Base-by-base conservation (phyloP, 805 yeast genomes). In the Candida loeiensis region DNA sequence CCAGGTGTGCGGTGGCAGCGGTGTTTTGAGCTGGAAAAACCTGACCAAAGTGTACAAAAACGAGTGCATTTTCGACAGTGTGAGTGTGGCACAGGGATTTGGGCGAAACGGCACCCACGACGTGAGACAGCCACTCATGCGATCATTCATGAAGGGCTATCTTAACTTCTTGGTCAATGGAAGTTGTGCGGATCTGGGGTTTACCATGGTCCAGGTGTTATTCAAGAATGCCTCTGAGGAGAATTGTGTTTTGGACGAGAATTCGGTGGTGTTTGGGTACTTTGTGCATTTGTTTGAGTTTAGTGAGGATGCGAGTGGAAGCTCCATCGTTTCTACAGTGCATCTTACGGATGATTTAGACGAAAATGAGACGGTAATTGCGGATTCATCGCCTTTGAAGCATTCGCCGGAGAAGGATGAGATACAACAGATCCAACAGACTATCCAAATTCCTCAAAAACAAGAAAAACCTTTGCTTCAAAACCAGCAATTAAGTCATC, bases 331-430 rank as follows among this genome's bases (percentile, higher is more conserved):
- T 37, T 32, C 53, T 34, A 39, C 34, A 13, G 37, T 46, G 34
- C 35, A 41, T 14, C 28, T 52, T n/a, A 41, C 39, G 14, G 37
- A 36, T 6, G 45, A 39, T 14, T 43, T 48, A 17, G 59, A 62
- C 32, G 73, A 68, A 22, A 64, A 65, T 41, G 71, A 60, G 32
- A 68, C 74, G 1, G 69, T 66, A 6, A 34, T 66, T 8, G 73
- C 70, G 1, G 62, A 64, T 34, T 61, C 72, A 2, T 67, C 73
- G 6, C 74, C 74, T 1, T 45, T 46, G 12, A 58, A 55, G 39
- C 33, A 30, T 11, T 30, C 33, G 4, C 33, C 33, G 4, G 21
- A 6, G 20, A 30, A 27, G 17, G 13, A 27, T 14, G 31, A 14
- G 8, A 27, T 17, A 5, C 31, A n/a, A n/a, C n/a, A n/a, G n/a